phyloP scores from a whole-genome alignment of 2,329 filamentous ascomycete species.

The Amylocarpus encephaloides region DNA sequence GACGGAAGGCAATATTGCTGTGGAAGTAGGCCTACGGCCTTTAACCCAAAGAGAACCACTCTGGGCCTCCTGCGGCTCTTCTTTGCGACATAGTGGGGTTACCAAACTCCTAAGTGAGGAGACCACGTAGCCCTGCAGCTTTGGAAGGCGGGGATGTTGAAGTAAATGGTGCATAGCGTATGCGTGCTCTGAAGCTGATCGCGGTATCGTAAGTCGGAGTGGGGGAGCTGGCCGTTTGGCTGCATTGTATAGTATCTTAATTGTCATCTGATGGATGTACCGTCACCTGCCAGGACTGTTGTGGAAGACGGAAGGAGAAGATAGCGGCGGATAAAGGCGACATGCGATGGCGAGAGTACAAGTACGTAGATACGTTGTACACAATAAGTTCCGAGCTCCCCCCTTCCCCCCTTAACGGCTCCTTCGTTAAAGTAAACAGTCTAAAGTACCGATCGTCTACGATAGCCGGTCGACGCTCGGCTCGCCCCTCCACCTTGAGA shows the following conservation, averaged over 20 bases:
- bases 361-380: background rate
- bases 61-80: constrained; percentile 11
- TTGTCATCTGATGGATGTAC: constrained; percentile 4
- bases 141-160: constrained; percentile 4
- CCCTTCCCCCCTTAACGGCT: background rate
- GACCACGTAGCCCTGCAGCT: constrained; percentile 7
- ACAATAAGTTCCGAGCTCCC: background rate
- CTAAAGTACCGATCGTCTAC: background rate
- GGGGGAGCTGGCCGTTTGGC: constrained; percentile 7
- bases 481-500: background rate
- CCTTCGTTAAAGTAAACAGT: no score
- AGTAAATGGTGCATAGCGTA: background rate
- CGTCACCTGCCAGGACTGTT: constrained; percentile 2
- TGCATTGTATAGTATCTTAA: constrained; percentile 1
- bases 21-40: background rate
- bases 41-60: background rate
- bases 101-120: background rate
- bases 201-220: constrained; percentile 1
- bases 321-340: background rate
- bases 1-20: background rate
- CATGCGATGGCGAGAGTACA: background rate
- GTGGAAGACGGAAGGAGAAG: background rate
- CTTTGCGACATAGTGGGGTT: constrained; percentile 9
- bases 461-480: background rate
- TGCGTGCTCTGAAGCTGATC: background rate